phyloP scores from a whole-genome alignment of 1,139 yeast species.

The Groenewaldozyma sp. region DNA sequence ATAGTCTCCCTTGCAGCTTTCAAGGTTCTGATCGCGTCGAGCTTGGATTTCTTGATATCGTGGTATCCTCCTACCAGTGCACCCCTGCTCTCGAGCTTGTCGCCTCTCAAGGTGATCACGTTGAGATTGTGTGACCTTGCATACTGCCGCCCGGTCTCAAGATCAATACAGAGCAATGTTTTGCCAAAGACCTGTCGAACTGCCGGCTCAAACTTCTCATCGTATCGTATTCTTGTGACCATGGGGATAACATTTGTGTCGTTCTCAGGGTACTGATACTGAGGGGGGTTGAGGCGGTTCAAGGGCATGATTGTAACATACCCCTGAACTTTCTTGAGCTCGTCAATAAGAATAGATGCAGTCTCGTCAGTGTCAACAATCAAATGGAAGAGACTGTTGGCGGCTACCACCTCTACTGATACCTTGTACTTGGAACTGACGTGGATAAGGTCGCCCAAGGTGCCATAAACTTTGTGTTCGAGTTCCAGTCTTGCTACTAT shows the following conservation, averaged over 20 bases:
- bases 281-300: conserved; percentile 49
- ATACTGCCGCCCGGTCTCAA: conserved; percentile 60
- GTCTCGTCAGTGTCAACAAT: conserved; percentile 86
- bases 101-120: conserved; percentile 89
- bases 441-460: conserved; percentile 71
- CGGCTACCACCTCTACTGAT: conserved; percentile 86
- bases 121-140: conserved; percentile 55
- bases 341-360: conserved; percentile 71
- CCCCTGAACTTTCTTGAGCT: conserved; percentile 63
- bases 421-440: conserved; percentile 77
- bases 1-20: conserved; percentile 44
- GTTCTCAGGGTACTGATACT: conserved; percentile 45
- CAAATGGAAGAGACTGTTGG: conserved; percentile 74
- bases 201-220: conserved; percentile 44
- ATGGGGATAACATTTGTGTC: conserved; percentile 53
- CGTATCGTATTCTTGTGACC: conserved; percentile 59
- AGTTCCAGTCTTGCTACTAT: conserved; percentile 37
- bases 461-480: conserved; percentile 52
- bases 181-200: conserved; percentile 73
- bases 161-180: conserved; percentile 65
- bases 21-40: conserved; percentile 58
- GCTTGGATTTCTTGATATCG: conserved; percentile 56
- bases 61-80: conserved; percentile 84
- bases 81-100: conserved; percentile 75
- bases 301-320: conserved; percentile 88